Conservation (phyloP, 768 basidiomycete genomes). For the Dioszegia crocea region DNA sequence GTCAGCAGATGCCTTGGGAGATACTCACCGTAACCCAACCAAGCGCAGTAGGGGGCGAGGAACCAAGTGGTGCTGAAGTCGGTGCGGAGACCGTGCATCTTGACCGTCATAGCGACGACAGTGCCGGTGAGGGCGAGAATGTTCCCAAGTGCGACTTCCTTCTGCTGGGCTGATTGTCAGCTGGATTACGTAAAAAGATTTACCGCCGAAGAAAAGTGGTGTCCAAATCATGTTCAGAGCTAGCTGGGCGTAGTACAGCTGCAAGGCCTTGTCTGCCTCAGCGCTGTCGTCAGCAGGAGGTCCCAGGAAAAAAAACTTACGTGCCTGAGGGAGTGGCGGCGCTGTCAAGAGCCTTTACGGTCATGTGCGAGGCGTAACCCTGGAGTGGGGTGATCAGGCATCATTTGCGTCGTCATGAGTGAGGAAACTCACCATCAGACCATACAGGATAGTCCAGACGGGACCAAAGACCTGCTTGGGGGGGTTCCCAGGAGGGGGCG, state of each 20-base stretch:
- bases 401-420: no score
- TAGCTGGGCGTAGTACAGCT: constrained; percentile 62
- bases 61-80: constrained; percentile 56
- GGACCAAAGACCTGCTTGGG: constrained; percentile 59
- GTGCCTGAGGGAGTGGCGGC: constrained; percentile 52
- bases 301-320: constrained; percentile 45
- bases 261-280: constrained; percentile 55
- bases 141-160: constrained; percentile 59
- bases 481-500: constrained; percentile 57
- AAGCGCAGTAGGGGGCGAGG: constrained; percentile 64
- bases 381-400: no score
- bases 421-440: no score
- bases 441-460: constrained; percentile 47
- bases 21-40: constrained; percentile 56
- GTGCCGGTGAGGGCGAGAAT: constrained; percentile 57
- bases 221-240: constrained; percentile 61
- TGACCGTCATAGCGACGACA: constrained; percentile 61
- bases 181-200: constrained; percentile 33
- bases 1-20: constrained; percentile 2
- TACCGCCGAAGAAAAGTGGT: constrained; percentile 61
- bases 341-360: constrained; percentile 57
- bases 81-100: constrained; percentile 54
- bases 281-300: constrained; percentile 43
- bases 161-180: constrained; percentile 49
- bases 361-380: constrained; percentile 66